Evolutionary conservation across 176 grass and related monocot species (phyloP), one percentile per base, ranked within the genome.

Genomic region (Avena eriantha): DNA sequence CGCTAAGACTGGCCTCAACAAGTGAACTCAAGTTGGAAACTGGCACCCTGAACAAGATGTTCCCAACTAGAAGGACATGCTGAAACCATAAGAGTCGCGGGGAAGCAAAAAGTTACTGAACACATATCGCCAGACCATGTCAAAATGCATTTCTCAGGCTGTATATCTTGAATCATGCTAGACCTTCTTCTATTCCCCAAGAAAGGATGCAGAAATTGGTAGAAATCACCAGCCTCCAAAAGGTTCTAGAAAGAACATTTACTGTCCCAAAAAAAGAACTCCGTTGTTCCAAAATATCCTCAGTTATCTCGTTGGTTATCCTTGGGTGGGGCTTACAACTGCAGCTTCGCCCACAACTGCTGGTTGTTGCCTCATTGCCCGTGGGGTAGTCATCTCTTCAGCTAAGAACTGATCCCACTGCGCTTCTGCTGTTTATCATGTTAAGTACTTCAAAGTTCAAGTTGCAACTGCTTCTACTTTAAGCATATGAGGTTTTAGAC

Each of bases 371-470:
- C 75, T 82, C 31, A 73, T 69, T 64, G 86, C 55, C 48, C 33
- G 85, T 31, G 85, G 89, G 23, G 87, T 89, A 55, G 86, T 86
- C 34, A 86, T 77, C 31, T 94, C 92, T 73, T 88, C 88, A 59
- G 65, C 86, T 85, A 91, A 71, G 85, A 91, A 96, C 57, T 68
- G 72, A 67, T 94, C 93, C 89, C 89, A 91, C 73, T 87, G 89
- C 66, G 85, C 76, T 68, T 93, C 90, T 77, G 87, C 90, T 95
- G 88, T 86, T 78, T 70, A 82, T 85, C 70, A 78, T 84, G 90
- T 93, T 47, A 91, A 95, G 90, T 86, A 77, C 80, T 80, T 86
- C 50, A 73, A 83, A 78, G 47, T 85, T 46, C 46, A 87, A 47
- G 47, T 76, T 65, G 23, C 56, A 76, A 61, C n/a, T 82, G 6